A percentile compares a stretch with the other conserved stretches of the same genome.
These are phyloP conservation scores for Aspergillus vadensis DNA, from an alignment of 2,329 filamentous ascomycete genomes.

Conservation along the genomic window DNA sequence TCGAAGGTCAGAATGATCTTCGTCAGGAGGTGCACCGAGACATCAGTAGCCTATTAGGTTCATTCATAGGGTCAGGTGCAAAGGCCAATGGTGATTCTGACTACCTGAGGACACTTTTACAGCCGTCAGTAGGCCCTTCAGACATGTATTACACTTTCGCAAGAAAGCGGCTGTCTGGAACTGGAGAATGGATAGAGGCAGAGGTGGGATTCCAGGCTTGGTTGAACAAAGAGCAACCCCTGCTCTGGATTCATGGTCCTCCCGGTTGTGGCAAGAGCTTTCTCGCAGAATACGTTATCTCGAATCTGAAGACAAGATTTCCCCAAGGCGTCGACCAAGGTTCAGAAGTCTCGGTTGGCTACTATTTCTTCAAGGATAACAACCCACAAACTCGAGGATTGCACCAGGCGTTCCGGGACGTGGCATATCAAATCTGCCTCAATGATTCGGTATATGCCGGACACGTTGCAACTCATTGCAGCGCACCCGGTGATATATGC, in stretches of 20 bases:
- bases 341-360: slow-evolving; percentile 39
- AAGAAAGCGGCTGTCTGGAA: slow-evolving; percentile 29
- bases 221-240: slow-evolving; percentile 41
- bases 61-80: neutral
- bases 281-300: slow-evolving; percentile 48
- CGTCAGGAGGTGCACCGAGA: neutral
- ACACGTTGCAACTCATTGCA: neutral
- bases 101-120: neutral
- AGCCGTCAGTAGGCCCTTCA: neutral
- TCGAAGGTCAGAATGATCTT: neutral
- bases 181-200: slow-evolving; percentile 51
- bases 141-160: slow-evolving; percentile 1
- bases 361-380: slow-evolving; percentile 54
- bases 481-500: neutral
- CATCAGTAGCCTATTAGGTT: neutral
- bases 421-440: slow-evolving; percentile 53
- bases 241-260: slow-evolving; percentile 50
- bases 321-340: slow-evolving; percentile 22
- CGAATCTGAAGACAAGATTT: slow-evolving; percentile 39
- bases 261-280: slow-evolving; percentile 53
- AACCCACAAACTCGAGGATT: slow-evolving; percentile 51
- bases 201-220: slow-evolving; percentile 46
- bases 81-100: neutral
- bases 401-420: slow-evolving; percentile 49
- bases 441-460: slow-evolving; percentile 46